Base-by-base conservation (phyloP, 2,329 filamentous ascomycete genomes). In the Triangularia verruculosa region DNA sequence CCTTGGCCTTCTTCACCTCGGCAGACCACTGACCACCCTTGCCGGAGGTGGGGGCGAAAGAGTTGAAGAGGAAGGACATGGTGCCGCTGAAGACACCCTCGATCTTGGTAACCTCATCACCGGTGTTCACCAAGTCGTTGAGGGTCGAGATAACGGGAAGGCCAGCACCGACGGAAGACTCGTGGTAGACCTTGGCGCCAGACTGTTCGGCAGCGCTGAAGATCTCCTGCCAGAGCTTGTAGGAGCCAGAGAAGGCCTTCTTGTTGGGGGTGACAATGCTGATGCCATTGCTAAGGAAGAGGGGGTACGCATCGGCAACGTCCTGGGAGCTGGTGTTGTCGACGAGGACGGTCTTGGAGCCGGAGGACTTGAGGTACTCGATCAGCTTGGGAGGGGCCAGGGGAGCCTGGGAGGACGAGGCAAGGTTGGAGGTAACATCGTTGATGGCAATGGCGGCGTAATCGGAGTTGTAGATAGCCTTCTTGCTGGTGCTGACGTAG, bases 41-140 rank as follows among this genome's bases (percentile, higher is more conserved):
- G 4, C 89, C 90, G 57, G 87, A 85, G 2, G 89, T 88, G 0
- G 95, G 95, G 57, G 93, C 92, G 76, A 98, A 99, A 22, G 88
- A 93, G 83, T 98, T 98, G 87, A 99, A 98, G 47, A 99, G 83
- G 83, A 97, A 99, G 43, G 91, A 96, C 87, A 99, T 94, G 61
- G 95, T 99, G 68, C 95, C 95, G 66, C 92, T 96, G 80, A 99
- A 98, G 59, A 99, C 93, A 69, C 95, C 95, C 79, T 98, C 94
- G 70, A 99, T 96, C 79, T 89, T 93, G 61, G 86, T 92, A 4
- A 99, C 89, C 74, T 92, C 84, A 74, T 99, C 95, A 51, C 95
- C 95, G 1, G 95, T 99, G 67, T 93, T 90, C 24, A 97, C 86
- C n/a, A 99, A 84, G 72, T 99, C 95, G 74, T 93, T 93, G 68